Conservation (phyloP, 2,329 filamentous ascomycete species). For the Neophaeococcomyces aloes region DNA sequence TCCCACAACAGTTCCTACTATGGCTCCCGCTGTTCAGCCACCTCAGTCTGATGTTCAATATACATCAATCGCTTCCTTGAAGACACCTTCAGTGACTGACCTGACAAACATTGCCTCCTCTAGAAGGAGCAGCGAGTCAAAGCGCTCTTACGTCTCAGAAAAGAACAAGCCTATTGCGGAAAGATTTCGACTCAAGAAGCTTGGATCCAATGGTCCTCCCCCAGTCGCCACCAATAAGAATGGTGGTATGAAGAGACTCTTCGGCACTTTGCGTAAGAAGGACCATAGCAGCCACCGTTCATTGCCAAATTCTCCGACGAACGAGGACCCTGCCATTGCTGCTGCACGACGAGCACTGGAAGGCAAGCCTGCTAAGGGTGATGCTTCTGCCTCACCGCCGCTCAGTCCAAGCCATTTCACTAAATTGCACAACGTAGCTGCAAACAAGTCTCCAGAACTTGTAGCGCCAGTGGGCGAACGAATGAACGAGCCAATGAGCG, state of each 20-base stretch:
- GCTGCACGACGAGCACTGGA: conserved; percentile 21
- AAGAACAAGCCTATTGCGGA: conserved; percentile 3
- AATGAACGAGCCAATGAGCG: no score
- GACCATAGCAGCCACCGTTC: conserved; percentile 8
- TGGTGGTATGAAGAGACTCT: conserved; percentile 18
- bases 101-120: not conserved
- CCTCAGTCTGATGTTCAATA: not conserved
- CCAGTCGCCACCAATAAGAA: conserved; percentile 10
- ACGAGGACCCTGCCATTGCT: conserved; percentile 17
- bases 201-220: conserved; percentile 6
- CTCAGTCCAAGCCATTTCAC: conserved; percentile 19
- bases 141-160: conserved; percentile 1
- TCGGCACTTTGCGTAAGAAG: conserved; percentile 17
- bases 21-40: not conserved
- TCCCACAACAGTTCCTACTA: not conserved
- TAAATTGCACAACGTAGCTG: conserved; percentile 12
- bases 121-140: conserved; percentile 4
- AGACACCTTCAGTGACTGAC: conserved; percentile 4
- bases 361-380: conserved; percentile 16
- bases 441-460: conserved; percentile 20
- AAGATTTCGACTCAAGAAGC: conserved; percentile 6
- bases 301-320: conserved; percentile 8
- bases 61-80: not conserved
- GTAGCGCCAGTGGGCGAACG: conserved; percentile 6
- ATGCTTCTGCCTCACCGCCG: conserved; percentile 16